Evolutionary conservation across 139 green algal genomes (phyloP), one percentile per base, ranked within the genome.

Genomic region (Chlorella sp.): DNA sequence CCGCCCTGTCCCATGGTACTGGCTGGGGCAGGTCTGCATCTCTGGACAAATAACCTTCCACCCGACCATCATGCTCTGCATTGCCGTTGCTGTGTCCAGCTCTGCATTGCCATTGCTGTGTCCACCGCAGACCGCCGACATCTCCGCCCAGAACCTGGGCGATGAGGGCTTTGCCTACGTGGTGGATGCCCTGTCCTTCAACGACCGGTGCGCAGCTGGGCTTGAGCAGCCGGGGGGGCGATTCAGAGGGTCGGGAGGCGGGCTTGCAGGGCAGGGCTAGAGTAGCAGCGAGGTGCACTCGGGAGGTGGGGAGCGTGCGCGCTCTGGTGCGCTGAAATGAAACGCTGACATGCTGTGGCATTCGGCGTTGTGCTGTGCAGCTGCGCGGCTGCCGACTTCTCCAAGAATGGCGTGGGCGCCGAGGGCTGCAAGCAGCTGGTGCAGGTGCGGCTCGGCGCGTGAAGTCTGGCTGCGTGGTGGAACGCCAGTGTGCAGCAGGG

Each of bases 101-200:
- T 23, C 16, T 30, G 20, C 5, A 9, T n/a, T 28, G 20, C 41
- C 55, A 30, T 12, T 7, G 32, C 55, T n/a, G 1, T 68, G 44
- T 11, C 44, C 44, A 55, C 7, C 11, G 26, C 1, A 92, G 86
- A 80, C 83, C 17, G 95, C 91, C 18, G 94, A 98, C 83, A 80
- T 98, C 25, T 94, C 90, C 4, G 94, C 93, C 17, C 94, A 96
- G 89, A 98, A 97, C 88, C 87, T 99, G 34, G 93, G 95, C 0
- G 94, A 98, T 70, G 95, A 99, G 85, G 96, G 96, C 23, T 92
- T 91, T 38, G 91, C 88, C 3, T 98, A 98, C 81, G 89, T 99
- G 26, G 88, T 94, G 0, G 95, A 98, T 78, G 91, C 90, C 1
- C 89, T 99, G 23, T 96, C 96, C 16, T 99, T 98, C 91, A 99